Percentiles rank a stretch among this genome's conserved stretches.
Conservation (phyloP, 345 rosid species). For the Schrenkiella parvula region DNA sequence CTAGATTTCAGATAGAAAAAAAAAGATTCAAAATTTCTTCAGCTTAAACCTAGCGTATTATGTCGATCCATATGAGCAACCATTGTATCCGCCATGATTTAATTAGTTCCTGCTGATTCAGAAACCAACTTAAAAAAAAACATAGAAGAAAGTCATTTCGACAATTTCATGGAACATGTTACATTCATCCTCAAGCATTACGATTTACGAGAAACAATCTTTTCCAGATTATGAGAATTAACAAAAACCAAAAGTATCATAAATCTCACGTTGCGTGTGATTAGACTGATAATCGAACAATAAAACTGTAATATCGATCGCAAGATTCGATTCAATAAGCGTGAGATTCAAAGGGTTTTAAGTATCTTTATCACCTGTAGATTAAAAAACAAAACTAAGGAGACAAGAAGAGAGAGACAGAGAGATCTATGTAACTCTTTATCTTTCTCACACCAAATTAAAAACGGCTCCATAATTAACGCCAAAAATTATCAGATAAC, state of each 20-base stretch:
- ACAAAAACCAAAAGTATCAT: not conserved
- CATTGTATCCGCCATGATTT: constrained; percentile 22
- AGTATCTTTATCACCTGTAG: constrained; percentile 20
- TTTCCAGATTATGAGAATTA: not conserved
- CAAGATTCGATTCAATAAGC: too few relatives aligned
- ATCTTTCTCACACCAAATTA: constrained; percentile 11
- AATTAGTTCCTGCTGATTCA: constrained; percentile 17
- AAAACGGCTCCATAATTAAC: constrained; percentile 21
- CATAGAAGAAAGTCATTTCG: not conserved
- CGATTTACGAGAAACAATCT: not conserved
- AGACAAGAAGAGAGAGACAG: constrained; percentile 9
- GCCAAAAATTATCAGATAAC: too few relatives aligned
- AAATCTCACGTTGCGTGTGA: not conserved
- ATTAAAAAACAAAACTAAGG: not conserved
- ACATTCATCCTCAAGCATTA: constrained; percentile 1
- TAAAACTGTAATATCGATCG: too few relatives aligned
- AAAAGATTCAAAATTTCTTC: not conserved
- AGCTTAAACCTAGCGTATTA: constrained; percentile 18
- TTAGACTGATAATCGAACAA: too few relatives aligned
- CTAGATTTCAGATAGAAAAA: not conserved
- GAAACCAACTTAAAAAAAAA: not conserved
- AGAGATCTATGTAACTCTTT: constrained; percentile 5
- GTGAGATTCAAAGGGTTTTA: too few relatives aligned
- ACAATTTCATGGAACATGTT: not conserved
- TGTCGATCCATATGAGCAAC: constrained; percentile 8